phyloP scores from a whole-genome alignment of 306 rosid genomes.

The Vicia villosa region DNA sequence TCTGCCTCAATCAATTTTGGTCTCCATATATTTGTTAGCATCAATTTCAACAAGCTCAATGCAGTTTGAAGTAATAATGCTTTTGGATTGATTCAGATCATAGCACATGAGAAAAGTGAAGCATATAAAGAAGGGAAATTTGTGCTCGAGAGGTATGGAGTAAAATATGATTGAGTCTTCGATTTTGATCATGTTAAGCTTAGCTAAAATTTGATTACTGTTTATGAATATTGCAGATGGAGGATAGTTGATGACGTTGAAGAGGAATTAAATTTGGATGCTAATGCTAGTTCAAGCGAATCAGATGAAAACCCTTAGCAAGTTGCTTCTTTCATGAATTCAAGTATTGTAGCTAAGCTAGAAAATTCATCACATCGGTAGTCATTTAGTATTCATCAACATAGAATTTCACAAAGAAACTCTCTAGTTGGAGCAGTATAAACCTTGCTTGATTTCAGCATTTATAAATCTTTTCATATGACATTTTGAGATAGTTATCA shows the following conservation, averaged over 20 bases:
- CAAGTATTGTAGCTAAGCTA: constrained; percentile 38
- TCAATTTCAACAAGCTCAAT: constrained; percentile 7
- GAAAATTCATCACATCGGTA: constrained; percentile 30
- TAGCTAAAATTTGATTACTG: constrained; percentile 5
- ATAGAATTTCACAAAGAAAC: constrained; percentile 29
- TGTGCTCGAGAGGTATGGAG: constrained; percentile 71
- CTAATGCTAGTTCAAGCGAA: constrained; percentile 64
- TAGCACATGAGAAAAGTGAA: constrained; percentile 73
- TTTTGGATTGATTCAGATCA: constrained; percentile 51
- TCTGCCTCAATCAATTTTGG: constrained; percentile 1
- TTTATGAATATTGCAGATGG: constrained; percentile 51
- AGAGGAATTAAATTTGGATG: constrained; percentile 66
- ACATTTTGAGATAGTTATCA: neutral
- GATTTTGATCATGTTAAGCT: constrained; percentile 16
- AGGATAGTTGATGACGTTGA: constrained; percentile 57
- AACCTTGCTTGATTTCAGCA: constrained; percentile 5
- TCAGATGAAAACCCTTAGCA: constrained; percentile 54
- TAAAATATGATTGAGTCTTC: constrained; percentile 10
- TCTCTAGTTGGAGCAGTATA: constrained; percentile 24
- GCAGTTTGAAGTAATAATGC: neutral
- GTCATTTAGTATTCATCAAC: constrained; percentile 31
- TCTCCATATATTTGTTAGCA: neutral
- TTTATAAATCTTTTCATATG: constrained; percentile 14
- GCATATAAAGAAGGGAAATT: constrained; percentile 81
- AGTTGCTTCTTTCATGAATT: constrained; percentile 31